Base-by-base conservation (phyloP, 306 rosid genomes). In the Lathyrus tuberosus region DNA sequence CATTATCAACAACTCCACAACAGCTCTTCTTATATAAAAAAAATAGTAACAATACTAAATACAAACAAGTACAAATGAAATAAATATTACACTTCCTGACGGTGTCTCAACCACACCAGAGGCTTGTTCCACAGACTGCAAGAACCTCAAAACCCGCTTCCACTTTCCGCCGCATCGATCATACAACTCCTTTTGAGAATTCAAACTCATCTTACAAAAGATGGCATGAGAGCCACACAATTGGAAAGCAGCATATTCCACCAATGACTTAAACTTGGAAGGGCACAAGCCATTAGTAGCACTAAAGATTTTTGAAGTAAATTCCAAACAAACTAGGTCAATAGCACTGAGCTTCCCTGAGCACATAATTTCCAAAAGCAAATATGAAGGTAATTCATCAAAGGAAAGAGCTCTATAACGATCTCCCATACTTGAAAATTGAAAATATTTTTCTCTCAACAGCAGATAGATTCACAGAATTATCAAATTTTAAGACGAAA, bases 61-160 rank as follows among this genome's bases (percentile, higher is more conserved):
- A 63, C 33, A 69, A 26, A 24, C 43, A 63, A 53, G 72, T 11
- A 6, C 20, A 20, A 56, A 56, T 53, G 79, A 93, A 83, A 78
- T 79, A 83, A 84, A 80, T 81, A 85, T 82, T 90, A 93, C 98
- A 88, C 88, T 90, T 87, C 97, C 97, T 88, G 92, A 82, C 63
- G 97, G 84, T 64, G 98, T 93, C 90, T 88, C 85, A 7, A 90
- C 84, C 86, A 79, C 72, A 74, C 75, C 84, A 64, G 89, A 85
- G 11, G 96, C 86, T 69, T 88, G 91, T 75, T 84, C 98, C 84
- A 88, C 89, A 5, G 89, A 84, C 43, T 86, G 89, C 89, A 93
- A 85, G 87, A 90, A 93, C 87, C 97, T 84, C 84, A 90, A 75
- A 83, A 88, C 80, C 24, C 94, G 83, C 78, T 93, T 93, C 97